A percentile compares a stretch with the other conserved stretches of the same genome.
phyloP scores from a whole-genome alignment of 441 rosid species.

The Populus hybrid region DNA sequence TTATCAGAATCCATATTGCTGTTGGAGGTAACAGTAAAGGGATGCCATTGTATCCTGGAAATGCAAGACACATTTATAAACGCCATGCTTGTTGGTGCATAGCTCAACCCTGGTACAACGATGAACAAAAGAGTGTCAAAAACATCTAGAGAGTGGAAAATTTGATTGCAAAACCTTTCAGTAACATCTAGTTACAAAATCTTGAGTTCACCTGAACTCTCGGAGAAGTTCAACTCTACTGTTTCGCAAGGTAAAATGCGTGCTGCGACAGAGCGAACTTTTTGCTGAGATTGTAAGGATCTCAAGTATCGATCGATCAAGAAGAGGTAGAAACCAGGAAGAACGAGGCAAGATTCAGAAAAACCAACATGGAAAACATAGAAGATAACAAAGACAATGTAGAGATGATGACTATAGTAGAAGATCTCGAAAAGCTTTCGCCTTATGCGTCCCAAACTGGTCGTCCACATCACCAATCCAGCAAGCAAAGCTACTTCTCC shows the following conservation, averaged over 20 bases:
- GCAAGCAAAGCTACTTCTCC: constrained; percentile 45
- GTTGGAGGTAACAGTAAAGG: constrained; percentile 50
- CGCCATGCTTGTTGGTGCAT: constrained; percentile 39
- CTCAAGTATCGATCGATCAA: constrained; percentile 48
- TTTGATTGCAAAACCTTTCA: background rate
- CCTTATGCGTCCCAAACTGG: constrained; percentile 30
- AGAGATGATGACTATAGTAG: constrained; percentile 54
- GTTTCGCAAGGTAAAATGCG: constrained; percentile 44
- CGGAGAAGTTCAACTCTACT: constrained; percentile 53
- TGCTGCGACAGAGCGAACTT: constrained; percentile 38
- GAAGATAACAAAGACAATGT: constrained; percentile 41
- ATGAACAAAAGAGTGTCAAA: background rate
- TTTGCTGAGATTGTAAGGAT: constrained; percentile 44
- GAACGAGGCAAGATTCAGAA: constrained; percentile 36
- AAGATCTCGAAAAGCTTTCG: constrained; percentile 56
- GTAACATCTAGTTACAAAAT: background rate
- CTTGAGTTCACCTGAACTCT: constrained; percentile 28
- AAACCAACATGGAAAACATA: constrained; percentile 52
- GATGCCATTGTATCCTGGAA: constrained; percentile 68
- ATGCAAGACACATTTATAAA: constrained; percentile 48
- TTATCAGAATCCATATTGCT: constrained; percentile 42
- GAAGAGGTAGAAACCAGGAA: constrained; percentile 62
- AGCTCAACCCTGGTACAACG: constrained; percentile 34
- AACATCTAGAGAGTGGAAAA: background rate
- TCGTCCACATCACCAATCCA: constrained; percentile 47